These are phyloP conservation scores for Trichoderma oligosporum DNA, from an alignment of 2,329 filamentous ascomycete genomes.

Conservation along the genomic window DNA sequence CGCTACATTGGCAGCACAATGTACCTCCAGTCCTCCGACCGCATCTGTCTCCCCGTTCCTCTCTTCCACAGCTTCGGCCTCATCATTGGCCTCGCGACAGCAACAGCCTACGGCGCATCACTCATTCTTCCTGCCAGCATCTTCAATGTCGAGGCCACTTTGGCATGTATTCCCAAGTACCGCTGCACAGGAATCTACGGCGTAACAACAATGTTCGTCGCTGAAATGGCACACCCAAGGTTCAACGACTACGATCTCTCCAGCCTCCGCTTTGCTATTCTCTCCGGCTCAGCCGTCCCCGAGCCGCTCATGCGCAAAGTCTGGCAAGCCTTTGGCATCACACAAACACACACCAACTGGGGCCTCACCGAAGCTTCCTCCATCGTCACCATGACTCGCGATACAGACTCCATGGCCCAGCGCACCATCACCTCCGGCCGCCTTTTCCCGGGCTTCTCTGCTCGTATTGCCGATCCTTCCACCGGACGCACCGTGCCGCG, in stretches of 20 bases:
- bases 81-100: neutral
- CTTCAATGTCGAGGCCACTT: neutral
- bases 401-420: neutral
- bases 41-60: conserved; percentile 2
- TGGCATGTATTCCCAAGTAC: neutral
- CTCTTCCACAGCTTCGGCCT: conserved; percentile 10
- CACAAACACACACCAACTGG: conserved; percentile 5
- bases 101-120: neutral
- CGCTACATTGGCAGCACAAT: conserved; percentile 11
- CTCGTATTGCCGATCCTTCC: neutral
- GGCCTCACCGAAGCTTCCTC: neutral
- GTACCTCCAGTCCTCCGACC: neutral
- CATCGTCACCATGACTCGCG: conserved; percentile 9
- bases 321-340: conserved; percentile 1
- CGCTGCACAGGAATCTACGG: conserved; percentile 7
- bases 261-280: neutral
- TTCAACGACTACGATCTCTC: neutral
- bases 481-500: neutral
- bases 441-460: conserved; percentile 1
- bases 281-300: conserved; percentile 2
- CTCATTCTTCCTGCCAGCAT: conserved; percentile 1
- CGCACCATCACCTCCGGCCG: neutral
- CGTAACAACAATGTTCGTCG: conserved; percentile 10
- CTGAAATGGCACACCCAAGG: neutral
- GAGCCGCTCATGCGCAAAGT: conserved; percentile 6